phyloP scores from a whole-genome alignment of 495 filamentous ascomycete species.

The Neurospora discreta region DNA sequence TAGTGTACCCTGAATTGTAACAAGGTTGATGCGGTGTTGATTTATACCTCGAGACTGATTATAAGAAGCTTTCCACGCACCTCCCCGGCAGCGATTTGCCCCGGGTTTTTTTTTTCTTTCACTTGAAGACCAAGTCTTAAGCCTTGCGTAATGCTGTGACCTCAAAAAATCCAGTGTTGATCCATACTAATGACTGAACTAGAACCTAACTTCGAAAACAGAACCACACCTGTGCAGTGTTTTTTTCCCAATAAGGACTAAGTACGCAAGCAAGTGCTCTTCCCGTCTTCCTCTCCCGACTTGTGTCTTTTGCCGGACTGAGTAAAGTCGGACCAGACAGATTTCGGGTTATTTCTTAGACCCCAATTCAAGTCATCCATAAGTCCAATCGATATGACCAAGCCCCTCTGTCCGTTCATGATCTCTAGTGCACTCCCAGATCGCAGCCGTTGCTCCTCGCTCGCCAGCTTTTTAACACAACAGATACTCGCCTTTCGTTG shows the following conservation, averaged over 20 bases:
- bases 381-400: neutral
- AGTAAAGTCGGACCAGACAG: neutral
- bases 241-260: neutral
- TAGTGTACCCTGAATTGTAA: no score
- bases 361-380: neutral
- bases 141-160: neutral
- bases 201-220: no score
- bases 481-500: neutral
- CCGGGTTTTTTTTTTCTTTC: no score
- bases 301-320: neutral
- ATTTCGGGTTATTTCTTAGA: neutral
- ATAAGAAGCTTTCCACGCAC: neutral
- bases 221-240: neutral
- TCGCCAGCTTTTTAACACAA: neutral
- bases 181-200: no score
- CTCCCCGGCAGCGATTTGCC: neutral
- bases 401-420: neutral
- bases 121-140: neutral
- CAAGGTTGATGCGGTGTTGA: neutral
- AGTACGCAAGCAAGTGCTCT: neutral
- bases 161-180: neutral
- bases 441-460: neutral
- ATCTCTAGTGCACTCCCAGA: neutral
- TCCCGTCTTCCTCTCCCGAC: neutral
- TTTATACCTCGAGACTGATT: neutral